Evolutionary conservation across 345 rosid species (phyloP), one percentile per base, ranked within the genome.

Genomic region (Rhodamnia argentea): DNA sequence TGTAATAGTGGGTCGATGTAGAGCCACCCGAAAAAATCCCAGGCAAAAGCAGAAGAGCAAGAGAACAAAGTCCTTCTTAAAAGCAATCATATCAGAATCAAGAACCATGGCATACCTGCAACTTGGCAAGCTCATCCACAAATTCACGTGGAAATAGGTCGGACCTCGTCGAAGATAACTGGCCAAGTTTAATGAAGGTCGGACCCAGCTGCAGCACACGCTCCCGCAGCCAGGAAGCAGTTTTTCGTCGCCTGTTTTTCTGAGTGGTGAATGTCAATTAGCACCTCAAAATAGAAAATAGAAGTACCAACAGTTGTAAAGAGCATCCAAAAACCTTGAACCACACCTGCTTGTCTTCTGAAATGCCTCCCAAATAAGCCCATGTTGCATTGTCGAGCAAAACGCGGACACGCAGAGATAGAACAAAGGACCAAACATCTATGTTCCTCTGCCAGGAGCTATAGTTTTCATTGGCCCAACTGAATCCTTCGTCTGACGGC

Each of bases 401-500:
- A 83, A 97, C 88, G 37, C 96, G 98, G 50, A 92, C 51, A 87
- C 98, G 93, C 50, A 97, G 89, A 27, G 98, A 90, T 62, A 95
- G 51, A 86, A 95, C 93, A 89, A 94, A 95, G 26, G 99, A 97
- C 99, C 99, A 96, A 86, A 97, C 94, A 91, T 97, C 99, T 57
- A 94, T 85, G 85, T 90, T 93, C 87, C 99, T 94, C 85, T 94
- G 98, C 86, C 87, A 82, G 27, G 92, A 89, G 87, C 88, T 97
- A 76, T 97, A 97, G 57, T 97, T 97, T 91, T 96, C 98, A 88
- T 92, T 90, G 42, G 99, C 99, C 99, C 99, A 97, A 90, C 98
- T 95, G 91, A 96, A 97, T 75, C 92, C 93, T 92, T 97, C 99
- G 89, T 97, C 99, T 5, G 98, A 91, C 83, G 96, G 96, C 86